Evolutionary conservation across 345 rosid species (phyloP).

Genomic region (Mangifera indica): DNA sequence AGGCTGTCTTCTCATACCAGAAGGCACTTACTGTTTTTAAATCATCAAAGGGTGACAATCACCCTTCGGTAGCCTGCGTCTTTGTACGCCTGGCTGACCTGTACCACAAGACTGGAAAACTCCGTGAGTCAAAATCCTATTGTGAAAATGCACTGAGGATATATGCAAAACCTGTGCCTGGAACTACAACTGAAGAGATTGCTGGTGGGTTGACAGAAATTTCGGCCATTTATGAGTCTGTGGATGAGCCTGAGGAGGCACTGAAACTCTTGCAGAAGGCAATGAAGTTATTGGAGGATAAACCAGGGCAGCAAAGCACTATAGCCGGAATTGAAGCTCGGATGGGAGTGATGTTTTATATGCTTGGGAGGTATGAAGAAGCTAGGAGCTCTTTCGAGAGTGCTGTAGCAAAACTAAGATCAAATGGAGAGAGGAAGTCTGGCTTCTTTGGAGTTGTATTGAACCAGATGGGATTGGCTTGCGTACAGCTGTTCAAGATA

Average conservation of each 20-base stretch:
- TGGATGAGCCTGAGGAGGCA: slow-evolving; percentile 97
- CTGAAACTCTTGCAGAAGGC: slow-evolving; percentile 90
- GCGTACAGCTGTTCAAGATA: slow-evolving; percentile 93
- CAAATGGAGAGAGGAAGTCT: slow-evolving; percentile 89
- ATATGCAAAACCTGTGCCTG: slow-evolving; percentile 91
- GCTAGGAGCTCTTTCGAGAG: slow-evolving; percentile 84
- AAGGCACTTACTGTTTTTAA: slow-evolving; percentile 97
- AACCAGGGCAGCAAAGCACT: slow-evolving; percentile 96
- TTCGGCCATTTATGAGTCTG: slow-evolving; percentile 95
- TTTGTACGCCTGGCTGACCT: slow-evolving; percentile 94
- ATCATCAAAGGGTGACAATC: slow-evolving; percentile 94
- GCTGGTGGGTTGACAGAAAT: slow-evolving; percentile 89
- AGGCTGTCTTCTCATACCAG: slow-evolving; percentile 95
- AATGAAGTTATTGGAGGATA: slow-evolving; percentile 90
- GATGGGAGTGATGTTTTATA: slow-evolving; percentile 97
- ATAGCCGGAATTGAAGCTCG: slow-evolving; percentile 97
- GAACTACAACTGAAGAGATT: slow-evolving; percentile 88
- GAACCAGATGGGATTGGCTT: slow-evolving; percentile 99
- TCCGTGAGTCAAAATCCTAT: slow-evolving; percentile 89
- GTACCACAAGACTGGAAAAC: slow-evolving; percentile 93
- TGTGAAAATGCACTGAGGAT: slow-evolving; percentile 93
- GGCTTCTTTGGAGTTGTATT: slow-evolving; percentile 94
- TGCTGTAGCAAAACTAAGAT: slow-evolving; percentile 77
- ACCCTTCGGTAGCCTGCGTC: slow-evolving; percentile 88
- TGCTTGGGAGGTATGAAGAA: slow-evolving; percentile 85